Percentiles rank a stretch among this genome's conserved stretches.
Evolutionary conservation across 441 rosid species (phyloP).

Genomic region (Dalechampia spathulata): DNA sequence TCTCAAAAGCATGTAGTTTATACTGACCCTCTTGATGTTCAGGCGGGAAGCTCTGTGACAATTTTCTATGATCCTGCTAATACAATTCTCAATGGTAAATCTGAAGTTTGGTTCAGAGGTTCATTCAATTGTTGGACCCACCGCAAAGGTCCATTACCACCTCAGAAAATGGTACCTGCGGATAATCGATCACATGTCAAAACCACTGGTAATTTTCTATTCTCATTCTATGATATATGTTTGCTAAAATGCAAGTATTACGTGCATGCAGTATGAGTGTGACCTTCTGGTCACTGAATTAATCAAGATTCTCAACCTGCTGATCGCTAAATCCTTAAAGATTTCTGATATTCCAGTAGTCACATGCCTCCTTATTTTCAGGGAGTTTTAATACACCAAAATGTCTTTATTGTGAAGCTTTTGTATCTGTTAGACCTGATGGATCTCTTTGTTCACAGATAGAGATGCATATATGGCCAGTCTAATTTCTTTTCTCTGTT

Average conservation of each 20-base stretch:
- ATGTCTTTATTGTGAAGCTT: not conserved
- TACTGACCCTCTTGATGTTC: conserved; percentile 78
- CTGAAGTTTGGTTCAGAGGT: conserved; percentile 88
- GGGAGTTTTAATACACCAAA: not conserved
- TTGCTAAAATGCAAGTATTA: no score
- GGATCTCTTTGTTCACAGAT: not conserved
- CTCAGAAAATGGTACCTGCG: conserved; percentile 69
- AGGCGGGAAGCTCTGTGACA: conserved; percentile 63
- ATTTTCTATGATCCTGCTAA: conserved; percentile 79
- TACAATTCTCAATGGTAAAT: conserved; percentile 74
- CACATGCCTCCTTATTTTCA: no score
- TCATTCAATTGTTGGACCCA: conserved; percentile 97
- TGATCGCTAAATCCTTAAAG: no score
- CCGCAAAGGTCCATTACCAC: conserved; percentile 62
- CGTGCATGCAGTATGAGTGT: no score
- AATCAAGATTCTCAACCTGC: no score
- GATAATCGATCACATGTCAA: conserved; percentile 53
- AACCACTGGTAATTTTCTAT: conserved; percentile 44
- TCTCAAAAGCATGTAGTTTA: conserved; percentile 81
- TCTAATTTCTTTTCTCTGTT: not conserved
- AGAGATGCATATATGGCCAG: not conserved
- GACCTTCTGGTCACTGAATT: no score
- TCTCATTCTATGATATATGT: conserved; percentile 1
- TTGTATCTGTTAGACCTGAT: not conserved
- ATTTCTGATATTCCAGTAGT: no score